These are phyloP conservation scores for Symmetrospora coprosmae DNA, from an alignment of 768 basidiomycete species.

Conservation along the genomic window DNA sequence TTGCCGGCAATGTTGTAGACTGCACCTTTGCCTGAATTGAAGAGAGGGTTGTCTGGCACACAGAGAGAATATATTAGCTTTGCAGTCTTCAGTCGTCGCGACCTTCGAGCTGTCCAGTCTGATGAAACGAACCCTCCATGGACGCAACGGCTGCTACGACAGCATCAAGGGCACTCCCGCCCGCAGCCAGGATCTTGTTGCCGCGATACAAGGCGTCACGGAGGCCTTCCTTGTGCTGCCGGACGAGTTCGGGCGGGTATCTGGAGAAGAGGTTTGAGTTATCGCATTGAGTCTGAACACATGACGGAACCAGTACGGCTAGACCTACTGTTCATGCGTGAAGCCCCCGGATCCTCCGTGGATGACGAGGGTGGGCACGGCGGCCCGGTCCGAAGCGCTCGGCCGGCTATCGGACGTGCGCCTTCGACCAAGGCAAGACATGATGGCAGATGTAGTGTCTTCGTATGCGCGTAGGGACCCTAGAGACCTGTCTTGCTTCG, in stretches of 20 bases:
- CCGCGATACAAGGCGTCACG: conserved; percentile 49
- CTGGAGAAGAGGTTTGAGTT: no score
- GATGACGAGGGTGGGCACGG: not conserved
- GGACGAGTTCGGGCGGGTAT: conserved; percentile 4
- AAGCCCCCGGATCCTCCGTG: not conserved
- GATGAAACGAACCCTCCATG: conserved; percentile 51
- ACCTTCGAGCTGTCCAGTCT: conserved; percentile 9
- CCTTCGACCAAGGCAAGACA: no score
- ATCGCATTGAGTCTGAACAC: no score
- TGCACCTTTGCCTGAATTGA: conserved; percentile 66
- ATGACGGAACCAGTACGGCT: no score
- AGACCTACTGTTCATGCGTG: not conserved
- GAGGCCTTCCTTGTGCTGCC: conserved; percentile 47
- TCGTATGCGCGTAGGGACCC: no score
- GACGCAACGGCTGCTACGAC: conserved; percentile 56
- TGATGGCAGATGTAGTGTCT: no score
- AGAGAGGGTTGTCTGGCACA: conserved; percentile 53
- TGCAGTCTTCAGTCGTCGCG: not conserved
- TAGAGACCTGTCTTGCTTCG: no score
- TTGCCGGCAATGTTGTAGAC: conserved; percentile 70
- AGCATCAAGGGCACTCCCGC: conserved; percentile 73
- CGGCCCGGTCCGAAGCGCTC: no score
- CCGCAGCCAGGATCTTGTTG: conserved; percentile 48
- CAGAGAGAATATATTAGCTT: not conserved
- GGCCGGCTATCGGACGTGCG: no score